Evolutionary conservation across 176 grass and related monocot species (phyloP).

Genomic region (Miscanthus lutarioriparius): DNA sequence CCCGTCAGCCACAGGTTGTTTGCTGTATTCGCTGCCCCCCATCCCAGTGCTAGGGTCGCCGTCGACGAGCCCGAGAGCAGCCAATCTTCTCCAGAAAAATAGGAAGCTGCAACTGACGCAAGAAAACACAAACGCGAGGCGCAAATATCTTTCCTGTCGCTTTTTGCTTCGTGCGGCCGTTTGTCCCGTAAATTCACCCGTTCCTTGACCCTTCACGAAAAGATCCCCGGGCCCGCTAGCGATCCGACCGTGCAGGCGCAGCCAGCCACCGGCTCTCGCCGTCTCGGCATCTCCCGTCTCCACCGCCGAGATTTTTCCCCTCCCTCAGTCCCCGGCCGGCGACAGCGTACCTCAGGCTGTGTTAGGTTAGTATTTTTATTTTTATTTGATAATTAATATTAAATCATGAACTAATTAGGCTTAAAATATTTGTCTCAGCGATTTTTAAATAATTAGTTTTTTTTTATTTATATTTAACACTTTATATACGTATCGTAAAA

Average conservation of each 20-base stretch:
- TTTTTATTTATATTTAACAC: too few species aligned
- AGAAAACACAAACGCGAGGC: not conserved
- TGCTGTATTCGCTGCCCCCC: not conserved
- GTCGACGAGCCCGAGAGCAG: conserved; percentile 19
- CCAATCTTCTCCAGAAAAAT: conserved; percentile 7
- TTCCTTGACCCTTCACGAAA: not conserved
- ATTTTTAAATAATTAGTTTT: too few species aligned
- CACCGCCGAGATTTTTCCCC: conserved; percentile 30
- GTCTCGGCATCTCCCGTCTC: conserved; percentile 29
- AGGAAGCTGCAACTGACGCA: not conserved
- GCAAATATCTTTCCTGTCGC: conserved; percentile 31
- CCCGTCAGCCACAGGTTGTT: not conserved
- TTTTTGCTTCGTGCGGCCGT: not conserved
- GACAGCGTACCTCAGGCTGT: not conserved
- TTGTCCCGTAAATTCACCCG: not conserved
- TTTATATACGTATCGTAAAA: too few species aligned
- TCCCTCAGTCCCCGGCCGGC: not conserved
- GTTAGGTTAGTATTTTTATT: too few species aligned
- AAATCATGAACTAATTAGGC: too few species aligned
- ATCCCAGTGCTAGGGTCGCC: not conserved
- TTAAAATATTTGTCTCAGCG: too few species aligned
- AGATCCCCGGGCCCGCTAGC: conserved; percentile 8
- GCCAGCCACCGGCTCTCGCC: conserved; percentile 13
- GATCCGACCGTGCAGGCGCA: not conserved
- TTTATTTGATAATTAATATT: too few species aligned